These are phyloP conservation scores for Aspergillus spinulosporus DNA, from an alignment of 2,329 filamentous ascomycete species.

Conservation along the genomic window DNA sequence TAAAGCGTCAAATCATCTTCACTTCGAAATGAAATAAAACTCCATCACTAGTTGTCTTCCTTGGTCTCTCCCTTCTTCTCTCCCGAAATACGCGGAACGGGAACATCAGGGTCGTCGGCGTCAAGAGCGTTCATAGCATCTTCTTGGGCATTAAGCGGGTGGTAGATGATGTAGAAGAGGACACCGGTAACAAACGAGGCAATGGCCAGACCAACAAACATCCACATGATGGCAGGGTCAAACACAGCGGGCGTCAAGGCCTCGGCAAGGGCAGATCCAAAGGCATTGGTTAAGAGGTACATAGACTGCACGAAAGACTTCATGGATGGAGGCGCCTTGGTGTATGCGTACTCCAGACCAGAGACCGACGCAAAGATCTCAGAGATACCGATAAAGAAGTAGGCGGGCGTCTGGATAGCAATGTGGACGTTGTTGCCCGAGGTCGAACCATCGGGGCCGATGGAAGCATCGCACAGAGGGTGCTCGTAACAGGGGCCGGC, in stretches of 20 bases:
- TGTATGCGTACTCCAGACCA: conserved; percentile 71
- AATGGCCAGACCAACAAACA: conserved; percentile 61
- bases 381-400: conserved; percentile 49
- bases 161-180: conserved; percentile 56
- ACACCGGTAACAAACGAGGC: conserved; percentile 52
- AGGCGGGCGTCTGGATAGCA: conserved; percentile 47
- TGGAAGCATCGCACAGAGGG: conserved; percentile 36
- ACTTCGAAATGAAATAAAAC: background rate
- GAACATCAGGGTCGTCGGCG: conserved; percentile 33
- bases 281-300: conserved; percentile 59
- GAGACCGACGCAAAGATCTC: conserved; percentile 67
- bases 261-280: conserved; percentile 61
- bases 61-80: background rate
- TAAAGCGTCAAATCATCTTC: background rate
- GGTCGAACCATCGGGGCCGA: conserved; percentile 31
- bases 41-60: conserved; percentile 1
- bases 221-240: conserved; percentile 67
- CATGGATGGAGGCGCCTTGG: conserved; percentile 70
- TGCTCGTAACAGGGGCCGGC: conserved; percentile 54
- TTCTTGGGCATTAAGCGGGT: conserved; percentile 50
- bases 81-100: conserved; percentile 5
- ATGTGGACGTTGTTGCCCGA: conserved; percentile 47
- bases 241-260: conserved; percentile 61
- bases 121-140: conserved; percentile 54
- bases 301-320: conserved; percentile 62